Evolutionary conservation across 2,329 filamentous ascomycete species (phyloP).

Genomic region (Diaporthe sp.): DNA sequence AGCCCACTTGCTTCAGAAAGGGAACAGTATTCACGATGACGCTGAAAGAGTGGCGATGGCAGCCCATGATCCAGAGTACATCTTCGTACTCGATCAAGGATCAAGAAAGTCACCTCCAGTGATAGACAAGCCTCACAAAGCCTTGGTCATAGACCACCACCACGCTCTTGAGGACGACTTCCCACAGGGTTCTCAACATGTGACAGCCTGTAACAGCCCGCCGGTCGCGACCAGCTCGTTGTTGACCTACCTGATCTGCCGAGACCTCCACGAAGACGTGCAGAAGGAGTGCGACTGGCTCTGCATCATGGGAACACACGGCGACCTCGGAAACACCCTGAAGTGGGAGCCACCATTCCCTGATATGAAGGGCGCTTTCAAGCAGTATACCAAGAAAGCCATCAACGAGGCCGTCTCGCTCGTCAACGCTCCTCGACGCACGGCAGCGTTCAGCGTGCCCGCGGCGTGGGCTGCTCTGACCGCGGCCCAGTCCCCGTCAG

Average conservation of each 20-base stretch:
- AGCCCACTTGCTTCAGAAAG: conserved; percentile 72
- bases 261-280: conserved; percentile 66
- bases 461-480: conserved; percentile 73
- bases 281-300: conserved; percentile 69
- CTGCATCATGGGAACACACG: conserved; percentile 75
- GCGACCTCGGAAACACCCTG: conserved; percentile 74
- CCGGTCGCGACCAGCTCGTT: conserved; percentile 76
- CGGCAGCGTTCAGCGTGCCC: conserved; percentile 71
- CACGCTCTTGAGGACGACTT: conserved; percentile 68
- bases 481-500: conserved; percentile 62
- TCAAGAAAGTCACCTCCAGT: conserved; percentile 69
- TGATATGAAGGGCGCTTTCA: conserved; percentile 73
- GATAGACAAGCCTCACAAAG: conserved; percentile 62
- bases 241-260: conserved; percentile 75
- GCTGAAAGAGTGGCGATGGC: conserved; percentile 66
- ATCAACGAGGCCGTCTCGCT: conserved; percentile 75
- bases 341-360: conserved; percentile 79
- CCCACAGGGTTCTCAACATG: conserved; percentile 66
- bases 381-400: conserved; percentile 71
- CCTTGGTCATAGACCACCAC: conserved; percentile 77
- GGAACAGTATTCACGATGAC: conserved; percentile 69
- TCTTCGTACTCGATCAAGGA: conserved; percentile 77
- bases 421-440: conserved; percentile 75
- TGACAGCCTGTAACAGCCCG: conserved; percentile 74
- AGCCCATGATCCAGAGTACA: conserved; percentile 63